Evolutionary conservation across 768 basidiomycete species (phyloP).

Genomic region (Cantharellus cinnabarinus): DNA sequence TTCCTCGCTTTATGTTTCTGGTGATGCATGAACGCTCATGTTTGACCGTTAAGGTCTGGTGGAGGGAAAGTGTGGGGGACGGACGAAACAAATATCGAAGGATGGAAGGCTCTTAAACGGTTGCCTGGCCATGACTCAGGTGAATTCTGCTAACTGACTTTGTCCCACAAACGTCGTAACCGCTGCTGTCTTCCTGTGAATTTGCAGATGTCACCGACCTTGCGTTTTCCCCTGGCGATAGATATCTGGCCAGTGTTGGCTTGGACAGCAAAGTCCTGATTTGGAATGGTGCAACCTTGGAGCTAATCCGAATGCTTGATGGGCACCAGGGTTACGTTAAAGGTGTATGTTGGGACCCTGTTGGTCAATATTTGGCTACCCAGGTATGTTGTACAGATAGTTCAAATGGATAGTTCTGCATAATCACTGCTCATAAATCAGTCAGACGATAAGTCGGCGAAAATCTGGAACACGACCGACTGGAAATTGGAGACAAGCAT

Average conservation of each 20-base stretch:
- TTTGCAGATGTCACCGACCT: conserved; percentile 75
- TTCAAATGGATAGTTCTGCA: background rate
- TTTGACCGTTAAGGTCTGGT: conserved; percentile 30
- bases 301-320: conserved; percentile 64
- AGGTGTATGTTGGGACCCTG: conserved; percentile 97
- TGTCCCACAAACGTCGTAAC: background rate
- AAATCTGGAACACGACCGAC: conserved; percentile 88
- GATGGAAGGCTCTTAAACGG: conserved; percentile 86
- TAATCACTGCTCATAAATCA: conserved; percentile 18
- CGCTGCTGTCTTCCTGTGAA: background rate
- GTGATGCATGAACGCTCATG: background rate
- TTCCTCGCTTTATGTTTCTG: background rate
- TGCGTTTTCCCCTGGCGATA: conserved; percentile 85
- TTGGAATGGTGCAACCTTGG: conserved; percentile 86
- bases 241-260: conserved; percentile 83
- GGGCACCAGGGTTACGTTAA: conserved; percentile 94
- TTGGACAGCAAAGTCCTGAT: conserved; percentile 79
- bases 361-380: conserved; percentile 93
- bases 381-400: conserved; percentile 15
- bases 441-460: conserved; percentile 90
- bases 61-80: conserved; percentile 84
- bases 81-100: conserved; percentile 89
- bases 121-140: conserved; percentile 91
- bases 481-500: conserved; percentile 77
- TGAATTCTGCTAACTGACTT: conserved; percentile 18